phyloP scores from a whole-genome alignment of 2,329 filamentous ascomycete genomes.

The Nothophoma quercina region DNA sequence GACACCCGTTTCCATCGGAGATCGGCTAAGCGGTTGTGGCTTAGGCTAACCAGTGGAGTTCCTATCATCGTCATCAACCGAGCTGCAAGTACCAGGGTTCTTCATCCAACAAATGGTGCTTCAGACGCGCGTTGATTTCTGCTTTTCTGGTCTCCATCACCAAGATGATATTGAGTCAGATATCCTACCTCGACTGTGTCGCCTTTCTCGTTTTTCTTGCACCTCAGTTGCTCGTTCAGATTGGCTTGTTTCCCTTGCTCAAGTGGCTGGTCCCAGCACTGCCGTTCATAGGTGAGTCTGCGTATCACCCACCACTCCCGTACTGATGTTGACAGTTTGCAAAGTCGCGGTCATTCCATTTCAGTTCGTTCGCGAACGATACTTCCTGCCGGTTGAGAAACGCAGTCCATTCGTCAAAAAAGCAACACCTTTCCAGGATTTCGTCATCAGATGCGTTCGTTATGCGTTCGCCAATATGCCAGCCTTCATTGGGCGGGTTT shows the following conservation, averaged over 20 bases:
- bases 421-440: conserved; percentile 77
- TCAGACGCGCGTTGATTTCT: background rate
- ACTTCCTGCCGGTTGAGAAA: conserved; percentile 55
- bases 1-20: background rate
- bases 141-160: background rate
- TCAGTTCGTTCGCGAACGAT: conserved; percentile 66
- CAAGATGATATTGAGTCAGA: conserved; percentile 74
- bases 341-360: conserved; percentile 67
- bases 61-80: conserved; percentile 22
- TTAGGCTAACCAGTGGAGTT: conserved; percentile 21
- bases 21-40: conserved; percentile 27
- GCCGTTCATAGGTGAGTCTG: conserved; percentile 71
- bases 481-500: conserved; percentile 72
- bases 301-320: background rate
- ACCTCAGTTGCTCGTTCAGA: conserved; percentile 74
- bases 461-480: conserved; percentile 79
- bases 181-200: conserved; percentile 78
- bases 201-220: conserved; percentile 75
- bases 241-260: conserved; percentile 67
- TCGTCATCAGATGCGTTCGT: conserved; percentile 78
- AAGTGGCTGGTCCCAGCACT: conserved; percentile 67
- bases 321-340: conserved; percentile 41
- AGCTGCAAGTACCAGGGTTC: conserved; percentile 10
- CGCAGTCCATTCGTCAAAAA: conserved; percentile 71
- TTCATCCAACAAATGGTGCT: background rate